Evolutionary conservation across 1,284 basidiomycete genomes (phyloP), one percentile per base, ranked within the genome.

Genomic region (Erythrobasidium hasegawianum): DNA sequence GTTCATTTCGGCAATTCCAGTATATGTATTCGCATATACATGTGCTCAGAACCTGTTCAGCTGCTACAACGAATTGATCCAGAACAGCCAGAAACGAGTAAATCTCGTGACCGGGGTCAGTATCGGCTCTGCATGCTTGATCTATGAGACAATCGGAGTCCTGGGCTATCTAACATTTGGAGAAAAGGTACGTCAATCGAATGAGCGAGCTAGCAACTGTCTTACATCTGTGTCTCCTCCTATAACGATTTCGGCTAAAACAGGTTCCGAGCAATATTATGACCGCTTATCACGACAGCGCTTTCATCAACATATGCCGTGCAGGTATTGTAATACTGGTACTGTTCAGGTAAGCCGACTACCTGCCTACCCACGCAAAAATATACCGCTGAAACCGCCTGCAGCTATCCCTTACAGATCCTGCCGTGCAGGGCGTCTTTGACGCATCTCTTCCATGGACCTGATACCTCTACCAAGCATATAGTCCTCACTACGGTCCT

Each of bases 131-230:
- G 86, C 89, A 0, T 83, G 84, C 1, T 59, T 87, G 33, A 86
- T 86, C 14, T 96, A 96, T 76, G 89, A 94, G 76, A 76, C 89
- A 59, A 88, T 93, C 71, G 87, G 80, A 18, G 78, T 91, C 39
- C 86, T 95, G 71, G 96, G 96, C 0, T 98, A 98, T 77, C 80
- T 97, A 47, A 97, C 95, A 0, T 99, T 99, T 77, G 96, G 96
- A 1, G 86, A 86, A 52, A 87, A 86, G 73, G 90, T 97, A 69
- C 86, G 87, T n/a, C n/a, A n/a, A n/a, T n/a, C n/a, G n/a, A n/a
- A n/a, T n/a, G n/a, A n/a, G n/a, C n/a, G n/a, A n/a, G n/a, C n/a
- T n/a, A n/a, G n/a, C n/a, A n/a, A n/a, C n/a, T n/a, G n/a, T n/a
- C n/a, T n/a, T n/a, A n/a, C n/a, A n/a, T n/a, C n/a, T n/a, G n/a